A percentile compares a stretch with the other conserved stretches of the same genome.
phyloP scores from a whole-genome alignment of 2,329 filamentous ascomycete species.

The Sclerotinia sclerotiorum region DNA sequence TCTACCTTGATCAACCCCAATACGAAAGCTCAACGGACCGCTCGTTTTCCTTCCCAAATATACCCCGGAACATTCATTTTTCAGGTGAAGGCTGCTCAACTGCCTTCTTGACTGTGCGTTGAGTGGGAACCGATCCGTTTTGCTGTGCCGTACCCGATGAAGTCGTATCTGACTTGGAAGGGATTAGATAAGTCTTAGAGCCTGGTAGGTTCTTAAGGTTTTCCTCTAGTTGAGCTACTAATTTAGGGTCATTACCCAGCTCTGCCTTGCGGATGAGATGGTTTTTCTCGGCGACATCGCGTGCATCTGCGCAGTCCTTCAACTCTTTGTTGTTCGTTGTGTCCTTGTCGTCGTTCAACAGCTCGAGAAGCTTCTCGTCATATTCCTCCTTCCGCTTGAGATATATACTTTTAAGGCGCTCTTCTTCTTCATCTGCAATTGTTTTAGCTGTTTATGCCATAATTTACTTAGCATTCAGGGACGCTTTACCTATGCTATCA shows the following conservation, averaged over 20 bases:
- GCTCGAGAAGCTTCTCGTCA: neutral
- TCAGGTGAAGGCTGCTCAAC: neutral
- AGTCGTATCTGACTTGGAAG: neutral
- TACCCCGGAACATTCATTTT: neutral
- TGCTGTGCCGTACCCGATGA: neutral
- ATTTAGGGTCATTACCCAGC: fast-evolving
- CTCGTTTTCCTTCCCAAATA: too few relatives aligned
- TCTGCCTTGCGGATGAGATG: neutral
- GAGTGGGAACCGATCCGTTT: too few relatives aligned
- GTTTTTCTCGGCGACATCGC: neutral
- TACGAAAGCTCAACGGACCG: neutral
- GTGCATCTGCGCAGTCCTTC: neutral
- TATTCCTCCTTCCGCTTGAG: neutral
- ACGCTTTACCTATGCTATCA: neutral
- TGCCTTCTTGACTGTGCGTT: neutral
- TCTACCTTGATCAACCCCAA: neutral
- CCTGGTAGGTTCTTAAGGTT: neutral
- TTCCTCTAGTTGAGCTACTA: neutral
- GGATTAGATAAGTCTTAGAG: neutral
- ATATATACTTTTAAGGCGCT: fast-evolving
- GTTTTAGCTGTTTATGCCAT: neutral
- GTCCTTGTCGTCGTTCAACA: neutral
- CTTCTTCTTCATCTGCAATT: neutral
- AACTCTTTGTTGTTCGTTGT: neutral
- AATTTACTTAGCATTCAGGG: neutral